Conservation (phyloP, 2,329 filamentous ascomycete genomes). For the Sphaerulina vaccinii region DNA sequence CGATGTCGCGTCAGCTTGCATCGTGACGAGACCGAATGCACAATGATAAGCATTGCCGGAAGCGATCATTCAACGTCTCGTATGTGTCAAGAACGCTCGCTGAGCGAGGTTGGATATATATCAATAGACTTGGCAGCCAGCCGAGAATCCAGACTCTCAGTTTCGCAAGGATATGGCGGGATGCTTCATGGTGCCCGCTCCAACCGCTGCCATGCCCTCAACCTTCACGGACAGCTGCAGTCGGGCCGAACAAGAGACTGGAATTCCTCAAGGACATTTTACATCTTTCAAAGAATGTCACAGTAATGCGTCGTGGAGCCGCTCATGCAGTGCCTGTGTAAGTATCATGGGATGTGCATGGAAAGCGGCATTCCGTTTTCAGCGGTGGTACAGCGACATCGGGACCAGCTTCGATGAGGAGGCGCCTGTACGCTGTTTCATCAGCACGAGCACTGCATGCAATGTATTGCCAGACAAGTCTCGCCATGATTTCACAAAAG, state of each 20-base stretch:
- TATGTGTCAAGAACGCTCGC: not conserved
- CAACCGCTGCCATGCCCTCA: constrained; percentile 18
- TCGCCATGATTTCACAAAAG: constrained; percentile 14
- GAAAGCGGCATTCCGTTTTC: constrained; percentile 2
- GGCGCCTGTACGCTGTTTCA: constrained; percentile 18
- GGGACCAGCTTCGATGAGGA: too few species aligned
- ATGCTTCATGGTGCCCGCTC: constrained; percentile 12
- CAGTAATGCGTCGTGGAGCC: constrained; percentile 4
- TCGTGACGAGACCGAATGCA: not conserved
- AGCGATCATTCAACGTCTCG: not conserved
- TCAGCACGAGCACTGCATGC: constrained; percentile 18
- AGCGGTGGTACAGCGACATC: too few species aligned
- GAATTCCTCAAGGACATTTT: not conserved
- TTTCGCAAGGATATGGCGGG: constrained; percentile 3
- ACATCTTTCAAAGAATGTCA: not conserved
- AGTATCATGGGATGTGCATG: constrained; percentile 1
- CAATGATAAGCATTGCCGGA: not conserved
- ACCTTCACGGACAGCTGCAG: constrained; percentile 18
- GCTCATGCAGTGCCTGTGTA: not conserved
- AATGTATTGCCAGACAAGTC: constrained; percentile 2
- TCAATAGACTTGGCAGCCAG: constrained; percentile 3
- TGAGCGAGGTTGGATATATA: not conserved
- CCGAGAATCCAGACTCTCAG: not conserved
- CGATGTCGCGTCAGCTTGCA: not conserved
- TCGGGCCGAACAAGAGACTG: constrained; percentile 14